Base-by-base conservation (phyloP, 2,329 filamentous ascomycete genomes). In the Furcasterigmium furcatum region DNA sequence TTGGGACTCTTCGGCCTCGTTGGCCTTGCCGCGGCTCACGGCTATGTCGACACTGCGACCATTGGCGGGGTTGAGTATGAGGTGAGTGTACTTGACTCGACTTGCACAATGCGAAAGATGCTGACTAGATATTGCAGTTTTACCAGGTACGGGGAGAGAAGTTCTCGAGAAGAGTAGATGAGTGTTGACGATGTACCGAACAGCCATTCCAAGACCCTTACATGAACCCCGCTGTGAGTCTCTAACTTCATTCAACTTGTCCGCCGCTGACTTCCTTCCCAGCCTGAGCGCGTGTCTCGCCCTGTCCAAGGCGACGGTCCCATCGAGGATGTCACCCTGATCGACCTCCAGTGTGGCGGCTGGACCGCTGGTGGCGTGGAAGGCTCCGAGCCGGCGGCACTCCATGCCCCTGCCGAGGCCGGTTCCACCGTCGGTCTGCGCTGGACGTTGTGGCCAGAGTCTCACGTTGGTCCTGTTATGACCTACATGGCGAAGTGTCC, bases 401-500 rank as follows among this genome's bases (percentile, higher is more conserved):
- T 83, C 0, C 76, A 79, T 50, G 79, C 77, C 3, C 59, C 71
- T 0, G 78, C 68, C 5, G 66, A 72, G 5, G 77, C 79, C 4
- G 79, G 80, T 3, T 74, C 71, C 2, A 69, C 66, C 0, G 74
- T 82, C 29, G 72, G 69, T 9, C 66, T 83, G 4, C 64, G 64
- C 45, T 83, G 80, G 79, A 82, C 78, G 5, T 54, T 72, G 2
- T 74, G 70, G 70, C 68, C 70, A 1, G 68, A 72, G 8, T 72
- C 65, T 5, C 77, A 80, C 47, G 63, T 76, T 24, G 79, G 79
- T 0, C 78, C 79, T 1, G 59, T 74, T 1, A 65, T 82, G 46
- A 82, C 79, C 1, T 82, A 82, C 55, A 79, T 83, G 77, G 79
- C 79, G 5, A 65, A 68, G 27, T 83, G 80, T 58, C 76, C 77